Base-by-base conservation (phyloP, 2,329 filamentous ascomycete genomes). In the Chrysosporium queenslandicum region DNA sequence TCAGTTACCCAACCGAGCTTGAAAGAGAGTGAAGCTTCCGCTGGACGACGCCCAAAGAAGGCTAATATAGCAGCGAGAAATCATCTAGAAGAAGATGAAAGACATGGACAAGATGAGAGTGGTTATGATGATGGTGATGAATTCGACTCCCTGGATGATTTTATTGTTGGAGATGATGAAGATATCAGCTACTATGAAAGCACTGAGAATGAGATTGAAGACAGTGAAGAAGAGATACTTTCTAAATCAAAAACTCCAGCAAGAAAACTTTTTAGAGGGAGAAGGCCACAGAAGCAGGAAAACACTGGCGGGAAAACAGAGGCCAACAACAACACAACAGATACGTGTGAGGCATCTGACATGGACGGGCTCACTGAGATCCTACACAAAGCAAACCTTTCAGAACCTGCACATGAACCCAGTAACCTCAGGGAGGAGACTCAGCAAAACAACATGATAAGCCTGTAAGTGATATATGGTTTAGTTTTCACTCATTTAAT, bases 151-250 rank as follows among this genome's bases (percentile, higher is more conserved):
- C 57, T 71, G 30, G 66, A 69, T 25, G 68, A 65, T 49, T 71
- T 71, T 49, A 66, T 72, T 57, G 65, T 70, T 54, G 67, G 66
- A 46, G 67, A 70, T 57, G 63, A 68, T 61, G 66, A 70, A 11
- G 63, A 69, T 46, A 51, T 62, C 21, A 70, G 66, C 53, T 68
- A 61, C 29, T 58, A 65, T 54, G 65, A 67, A 46, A 61, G 60
- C 47, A 63, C 64, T 7, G 63, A 61, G 27, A 54, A 58, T 29
- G 56, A 56, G 20, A 39, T 25, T 45, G 66, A 67, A 49, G 59
- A 60, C 53, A 61, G 64, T 29, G 57, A 64, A 12, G 58, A 62
- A 53, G 56, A 58, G 18, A 39, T 54, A 40, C 54, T 60, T 21
- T 57, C 58, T 6, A 58, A 58, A 29, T 53, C 50, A 8, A 58